These are phyloP conservation scores for Sporobolomyces pararoseus DNA, from an alignment of 768 basidiomycete species.

Conservation along the genomic window DNA sequence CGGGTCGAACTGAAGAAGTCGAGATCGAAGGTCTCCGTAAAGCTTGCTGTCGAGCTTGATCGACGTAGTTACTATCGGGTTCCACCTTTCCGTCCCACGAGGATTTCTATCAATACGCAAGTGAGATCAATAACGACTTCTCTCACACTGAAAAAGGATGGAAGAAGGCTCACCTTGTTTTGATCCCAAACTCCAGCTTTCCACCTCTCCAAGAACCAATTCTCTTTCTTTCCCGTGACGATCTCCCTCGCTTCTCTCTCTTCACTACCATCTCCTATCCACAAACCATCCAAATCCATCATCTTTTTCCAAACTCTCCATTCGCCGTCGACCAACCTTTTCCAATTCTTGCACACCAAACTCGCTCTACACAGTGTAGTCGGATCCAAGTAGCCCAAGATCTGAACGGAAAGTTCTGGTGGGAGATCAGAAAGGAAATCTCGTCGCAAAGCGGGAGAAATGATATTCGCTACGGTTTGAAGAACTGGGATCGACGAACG, in stretches of 20 bases:
- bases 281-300: constrained; percentile 74
- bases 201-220: constrained; percentile 42
- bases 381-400: constrained; percentile 79
- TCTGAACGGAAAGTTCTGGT: constrained; percentile 82
- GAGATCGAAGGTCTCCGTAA: constrained; percentile 7
- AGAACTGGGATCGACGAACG: constrained; percentile 88
- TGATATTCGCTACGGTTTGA: constrained; percentile 78
- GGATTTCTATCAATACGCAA: background rate
- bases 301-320: constrained; percentile 84
- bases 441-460: constrained; percentile 83
- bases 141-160: too few relatives aligned
- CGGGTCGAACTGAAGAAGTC: constrained; percentile 39
- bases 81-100: constrained; percentile 52
- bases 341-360: constrained; percentile 76
- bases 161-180: constrained; percentile 11
- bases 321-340: constrained; percentile 85
- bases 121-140: too few relatives aligned
- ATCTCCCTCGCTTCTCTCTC: constrained; percentile 72
- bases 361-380: constrained; percentile 78
- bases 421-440: constrained; percentile 92
- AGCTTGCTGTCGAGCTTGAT: constrained; percentile 13
- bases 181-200: constrained; percentile 43
- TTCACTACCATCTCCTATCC: constrained; percentile 84
- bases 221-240: constrained; percentile 40
- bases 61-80: constrained; percentile 50